Evolutionary conservation across 371 early-diverging fungal genomes (phyloP).

Genomic region (Caulochytrium protostelioides): DNA sequence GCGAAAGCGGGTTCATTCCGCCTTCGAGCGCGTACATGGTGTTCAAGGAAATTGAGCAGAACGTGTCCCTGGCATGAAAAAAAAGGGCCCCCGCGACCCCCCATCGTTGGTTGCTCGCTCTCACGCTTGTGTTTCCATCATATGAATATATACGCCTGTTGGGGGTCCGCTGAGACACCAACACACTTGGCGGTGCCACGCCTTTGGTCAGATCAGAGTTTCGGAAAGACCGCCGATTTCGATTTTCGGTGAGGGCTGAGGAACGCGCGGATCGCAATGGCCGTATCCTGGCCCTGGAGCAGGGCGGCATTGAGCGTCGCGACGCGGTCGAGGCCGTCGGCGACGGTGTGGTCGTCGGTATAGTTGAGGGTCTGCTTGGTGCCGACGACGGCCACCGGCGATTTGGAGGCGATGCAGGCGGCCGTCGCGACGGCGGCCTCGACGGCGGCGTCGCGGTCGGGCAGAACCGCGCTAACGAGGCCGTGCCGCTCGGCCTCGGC

Average conservation of each 20-base stretch:
- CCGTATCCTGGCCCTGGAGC: conserved; percentile 31
- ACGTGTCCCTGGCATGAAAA: no score
- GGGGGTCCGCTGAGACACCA: no score
- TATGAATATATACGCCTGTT: no score
- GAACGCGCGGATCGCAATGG: conserved; percentile 1
- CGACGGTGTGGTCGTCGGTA: conserved; percentile 70
- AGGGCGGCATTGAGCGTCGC: conserved; percentile 71
- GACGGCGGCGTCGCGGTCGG: neutral
- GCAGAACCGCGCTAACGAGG: conserved; percentile 43
- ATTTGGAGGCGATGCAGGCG: conserved; percentile 55
- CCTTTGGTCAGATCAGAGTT: conserved; percentile 6
- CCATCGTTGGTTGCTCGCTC: no score
- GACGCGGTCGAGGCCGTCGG: conserved; percentile 67
- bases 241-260: no score
- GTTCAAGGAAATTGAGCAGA: neutral
- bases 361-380: conserved; percentile 77
- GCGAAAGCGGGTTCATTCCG: conserved; percentile 73
- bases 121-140: no score
- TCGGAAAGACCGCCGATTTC: conserved; percentile 4
- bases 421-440: conserved; percentile 50
- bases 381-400: conserved; percentile 65
- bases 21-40: conserved; percentile 70
- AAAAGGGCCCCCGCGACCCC: no score
- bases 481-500: conserved; percentile 61
- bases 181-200: no score